Conservation (phyloP, 768 basidiomycete genomes). For the Rhizopogon salebrosus region DNA sequence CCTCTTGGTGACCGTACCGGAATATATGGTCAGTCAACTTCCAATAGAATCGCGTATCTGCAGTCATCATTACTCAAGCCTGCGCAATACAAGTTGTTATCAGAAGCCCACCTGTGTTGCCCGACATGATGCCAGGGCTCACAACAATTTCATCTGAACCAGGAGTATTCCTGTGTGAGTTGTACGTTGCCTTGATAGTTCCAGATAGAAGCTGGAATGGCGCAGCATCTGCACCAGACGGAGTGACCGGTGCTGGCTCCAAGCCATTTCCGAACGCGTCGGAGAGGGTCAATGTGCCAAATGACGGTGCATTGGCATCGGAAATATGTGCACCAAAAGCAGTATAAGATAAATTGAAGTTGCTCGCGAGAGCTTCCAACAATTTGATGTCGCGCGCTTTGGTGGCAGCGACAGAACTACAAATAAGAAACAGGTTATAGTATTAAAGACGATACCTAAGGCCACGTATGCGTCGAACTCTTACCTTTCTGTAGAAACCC, state of each 20-base stretch:
- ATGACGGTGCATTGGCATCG: constrained; percentile 26
- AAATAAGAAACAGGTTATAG: background rate
- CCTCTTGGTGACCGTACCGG: constrained; percentile 47
- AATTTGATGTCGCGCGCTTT: constrained; percentile 39
- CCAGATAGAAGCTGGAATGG: constrained; percentile 53
- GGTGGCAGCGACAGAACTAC: constrained; percentile 36
- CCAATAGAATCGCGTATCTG: constrained; percentile 46
- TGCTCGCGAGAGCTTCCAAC: constrained; percentile 38
- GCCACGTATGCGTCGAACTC: constrained; percentile 6
- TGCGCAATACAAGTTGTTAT: background rate
- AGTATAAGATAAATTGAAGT: constrained; percentile 53
- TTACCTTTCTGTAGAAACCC: constrained; percentile 58
- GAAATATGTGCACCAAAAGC: constrained; percentile 48
- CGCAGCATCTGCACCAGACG: constrained; percentile 24
- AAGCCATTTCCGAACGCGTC: constrained; percentile 42
- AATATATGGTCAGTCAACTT: constrained; percentile 53
- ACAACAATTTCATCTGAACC: constrained; percentile 34
- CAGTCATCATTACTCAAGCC: background rate
- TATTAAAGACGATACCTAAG: background rate
- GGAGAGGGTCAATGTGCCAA: constrained; percentile 45
- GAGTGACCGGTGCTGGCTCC: constrained; percentile 68
- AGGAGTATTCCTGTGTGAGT: constrained; percentile 37
- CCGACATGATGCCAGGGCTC: constrained; percentile 51
- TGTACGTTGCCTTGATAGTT: constrained; percentile 58
- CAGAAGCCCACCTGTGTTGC: constrained; percentile 39